Evolutionary conservation across 2,329 filamentous ascomycete species (phyloP).

Genomic region (Pseudocercospora vitis): DNA sequence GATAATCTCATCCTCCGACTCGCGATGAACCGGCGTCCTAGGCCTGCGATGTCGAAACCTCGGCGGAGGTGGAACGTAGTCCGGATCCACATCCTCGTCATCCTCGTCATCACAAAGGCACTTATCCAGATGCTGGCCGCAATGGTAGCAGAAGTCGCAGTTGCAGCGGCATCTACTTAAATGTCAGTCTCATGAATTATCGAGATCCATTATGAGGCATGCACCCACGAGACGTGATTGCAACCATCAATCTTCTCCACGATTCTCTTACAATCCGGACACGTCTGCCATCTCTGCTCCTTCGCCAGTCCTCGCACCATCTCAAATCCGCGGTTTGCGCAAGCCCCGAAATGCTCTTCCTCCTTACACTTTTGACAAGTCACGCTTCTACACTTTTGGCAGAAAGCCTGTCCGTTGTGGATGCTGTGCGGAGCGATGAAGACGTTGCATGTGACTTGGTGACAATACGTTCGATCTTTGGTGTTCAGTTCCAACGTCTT

Average conservation of each 20-base stretch:
- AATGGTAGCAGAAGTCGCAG: slow-evolving; percentile 19
- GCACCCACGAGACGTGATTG: slow-evolving; percentile 21
- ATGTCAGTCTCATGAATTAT: too few relatives aligned
- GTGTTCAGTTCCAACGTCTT: slow-evolving; percentile 22
- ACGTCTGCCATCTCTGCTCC: slow-evolving; percentile 15
- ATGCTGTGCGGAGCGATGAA: slow-evolving; percentile 26
- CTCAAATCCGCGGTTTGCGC: not conserved
- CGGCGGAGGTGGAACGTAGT: not conserved
- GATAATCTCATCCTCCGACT: slow-evolving; percentile 17
- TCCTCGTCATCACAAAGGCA: slow-evolving; percentile 14
- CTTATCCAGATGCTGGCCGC: slow-evolving; percentile 6
- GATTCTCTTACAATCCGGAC: slow-evolving; percentile 16
- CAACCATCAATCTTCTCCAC: slow-evolving; percentile 22
- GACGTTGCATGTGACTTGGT: slow-evolving; percentile 14
- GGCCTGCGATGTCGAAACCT: not conserved
- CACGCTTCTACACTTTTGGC: slow-evolving; percentile 23
- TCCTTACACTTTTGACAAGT: slow-evolving; percentile 27
- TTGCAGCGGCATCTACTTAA: slow-evolving; percentile 11
- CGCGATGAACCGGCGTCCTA: slow-evolving; percentile 1
- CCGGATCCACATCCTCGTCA: slow-evolving; percentile 12
- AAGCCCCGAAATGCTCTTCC: slow-evolving; percentile 24
- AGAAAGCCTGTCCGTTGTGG: slow-evolving; percentile 26
- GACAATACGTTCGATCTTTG: slow-evolving; percentile 24
- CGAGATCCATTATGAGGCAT: too few relatives aligned
- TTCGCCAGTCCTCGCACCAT: slow-evolving; percentile 7